phyloP scores from a whole-genome alignment of 2,329 filamentous ascomycete genomes.

The Trichoderma cornu-damae region DNA sequence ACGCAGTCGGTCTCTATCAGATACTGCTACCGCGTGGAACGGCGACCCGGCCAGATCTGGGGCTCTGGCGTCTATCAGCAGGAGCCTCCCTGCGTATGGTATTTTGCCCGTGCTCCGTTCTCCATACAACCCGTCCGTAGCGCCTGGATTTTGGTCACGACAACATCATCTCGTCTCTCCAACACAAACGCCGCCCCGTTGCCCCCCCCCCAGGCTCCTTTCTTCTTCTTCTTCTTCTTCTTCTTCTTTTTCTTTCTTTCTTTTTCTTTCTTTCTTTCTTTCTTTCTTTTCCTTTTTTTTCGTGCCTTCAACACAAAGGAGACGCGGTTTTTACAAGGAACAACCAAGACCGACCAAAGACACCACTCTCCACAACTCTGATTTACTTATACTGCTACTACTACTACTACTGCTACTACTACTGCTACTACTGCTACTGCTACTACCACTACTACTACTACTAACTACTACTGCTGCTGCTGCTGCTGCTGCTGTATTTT shows the following conservation, averaged over 20 bases:
- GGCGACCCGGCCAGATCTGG: background rate
- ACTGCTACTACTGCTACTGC: too few relatives aligned
- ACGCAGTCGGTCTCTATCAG: constrained; percentile 9
- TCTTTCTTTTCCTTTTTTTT: too few relatives aligned
- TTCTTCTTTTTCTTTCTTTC: too few relatives aligned
- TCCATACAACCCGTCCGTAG: background rate
- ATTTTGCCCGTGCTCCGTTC: background rate
- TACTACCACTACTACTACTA: too few relatives aligned
- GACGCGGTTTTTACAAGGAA: background rate
- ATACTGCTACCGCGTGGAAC: background rate
- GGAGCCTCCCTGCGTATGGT: constrained; percentile 2
- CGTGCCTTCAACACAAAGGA: background rate
- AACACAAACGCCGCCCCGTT: too few relatives aligned
- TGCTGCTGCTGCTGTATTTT: background rate
- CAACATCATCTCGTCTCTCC: background rate
- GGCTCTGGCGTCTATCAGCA: background rate
- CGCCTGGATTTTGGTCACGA: background rate
- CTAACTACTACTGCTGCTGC: too few relatives aligned
- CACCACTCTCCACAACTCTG: too few relatives aligned
- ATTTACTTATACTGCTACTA: too few relatives aligned
- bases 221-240: too few relatives aligned
- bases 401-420: too few relatives aligned
- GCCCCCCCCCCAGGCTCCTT: too few relatives aligned
- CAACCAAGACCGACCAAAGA: background rate
- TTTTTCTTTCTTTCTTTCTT: too few relatives aligned